Evolutionary conservation across 2,329 filamentous ascomycete species (phyloP), one percentile per base, ranked within the genome.

Genomic region (Aphanoascus verrucosus): DNA sequence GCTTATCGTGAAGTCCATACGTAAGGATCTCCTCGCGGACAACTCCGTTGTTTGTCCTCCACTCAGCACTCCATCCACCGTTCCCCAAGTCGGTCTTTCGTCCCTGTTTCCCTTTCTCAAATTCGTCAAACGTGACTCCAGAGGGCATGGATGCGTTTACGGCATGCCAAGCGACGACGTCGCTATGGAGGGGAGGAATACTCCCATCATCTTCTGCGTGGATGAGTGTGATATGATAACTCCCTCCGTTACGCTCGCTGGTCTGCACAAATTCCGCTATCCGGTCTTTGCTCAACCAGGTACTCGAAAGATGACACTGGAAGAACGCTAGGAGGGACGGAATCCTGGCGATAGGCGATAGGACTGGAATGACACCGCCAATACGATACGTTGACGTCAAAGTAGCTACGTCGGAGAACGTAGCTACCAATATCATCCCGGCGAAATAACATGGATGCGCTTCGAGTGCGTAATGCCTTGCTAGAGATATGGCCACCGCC

Each of bases 341-440:
- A 44, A 80, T 74, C 4, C 64, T 64, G 0, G 73, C 71, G 1
- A 82, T 54, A 0, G 78, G 79, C 0, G 71, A 73, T 0, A 83
- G 66, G 0, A 83, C 63, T 1, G 79, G 80, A 5, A 83, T 66
- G 0, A 67, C 72, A 1, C 79, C 78, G 0, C 72, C 79, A 3
- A 83, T 65, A 2, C 76, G 72, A 61, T 83, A 84, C 0, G 79
- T 82, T 1, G 75, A 70, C 0, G 77, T 76, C 12, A 83, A 63
- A 0, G 70, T 73, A 19, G 73, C 71, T 0, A 80, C 72, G 55
- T 82, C 75, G 0, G 74, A 70, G 56, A 84, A 82, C 0, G 79
- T 73, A 0, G 79, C 80, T 2, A 79, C 73, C 2, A 83, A 65
- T 1, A 83, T 72, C 2, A 72, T 72, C 1, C 80, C 80, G 1